Base-by-base conservation (phyloP, 73 alveolate species). In the Paramecium primaurelia region DNA sequence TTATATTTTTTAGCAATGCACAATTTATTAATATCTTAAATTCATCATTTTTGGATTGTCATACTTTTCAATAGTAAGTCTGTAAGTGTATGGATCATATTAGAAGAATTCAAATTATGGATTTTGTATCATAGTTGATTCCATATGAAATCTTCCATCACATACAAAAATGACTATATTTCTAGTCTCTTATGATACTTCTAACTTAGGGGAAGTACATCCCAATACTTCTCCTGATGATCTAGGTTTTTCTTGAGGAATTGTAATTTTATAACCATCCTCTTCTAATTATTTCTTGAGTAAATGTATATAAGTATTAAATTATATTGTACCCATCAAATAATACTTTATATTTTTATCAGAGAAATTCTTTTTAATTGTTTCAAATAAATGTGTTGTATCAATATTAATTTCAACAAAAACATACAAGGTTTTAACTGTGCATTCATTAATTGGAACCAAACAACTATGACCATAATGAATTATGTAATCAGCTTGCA, bases 131-230 rank as follows among this genome's bases (percentile, higher is more conserved):
- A 98, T 98, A 20, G 99, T 97, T 86, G 99, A 94, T 94, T 99
- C 99, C 96, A 99, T 97, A 96, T 99, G 99, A 94, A 99, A 99
- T 93, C 99, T 94, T 0, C 99, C 99, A 95, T 98, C 99, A 86
- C 99, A 95, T 38, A 99, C 96, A 71, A 98, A 99, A 6, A 99
- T 84, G 42, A 95, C 99, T 89, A 86, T 92, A 80, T 77, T 86
- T 30, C 80, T 92, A 25, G 68, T 93, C 47, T 86, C 83, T 42
- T 93, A 94, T 5, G 96, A 94, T 12, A 98, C n/a, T 9, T 59
- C 77, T 59, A 59, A 71, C 40, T 87, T 93, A 12, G 99, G 99
- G 12, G 99, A 96, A n/a, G 99, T 99, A 86, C 99, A 99, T 7
- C 99, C 99, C 20, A 99, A 86, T 6, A 99, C 98, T 91, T 99